Conservation (phyloP, 805 yeast genomes). For the Cyberlindnera nakhonratchasimensis region DNA sequence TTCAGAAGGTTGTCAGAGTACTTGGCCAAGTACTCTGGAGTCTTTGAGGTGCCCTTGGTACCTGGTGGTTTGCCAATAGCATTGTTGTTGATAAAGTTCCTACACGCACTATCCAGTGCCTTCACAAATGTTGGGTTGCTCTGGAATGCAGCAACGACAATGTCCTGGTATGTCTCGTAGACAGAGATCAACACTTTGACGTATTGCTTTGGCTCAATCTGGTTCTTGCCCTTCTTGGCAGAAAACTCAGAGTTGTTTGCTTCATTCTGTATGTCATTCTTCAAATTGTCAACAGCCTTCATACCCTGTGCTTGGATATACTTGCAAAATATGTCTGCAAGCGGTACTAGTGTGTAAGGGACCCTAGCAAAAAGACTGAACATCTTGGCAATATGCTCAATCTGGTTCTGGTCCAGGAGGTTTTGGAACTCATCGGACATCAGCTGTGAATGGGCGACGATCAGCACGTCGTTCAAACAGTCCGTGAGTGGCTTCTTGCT, state of each 20-base stretch:
- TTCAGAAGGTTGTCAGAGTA: slow-evolving; percentile 82
- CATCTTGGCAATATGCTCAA: slow-evolving; percentile 73
- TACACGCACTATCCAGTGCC: slow-evolving; percentile 87
- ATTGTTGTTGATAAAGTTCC: slow-evolving; percentile 77
- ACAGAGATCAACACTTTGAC: slow-evolving; percentile 72
- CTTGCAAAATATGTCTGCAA: slow-evolving; percentile 67
- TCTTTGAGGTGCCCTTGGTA: slow-evolving; percentile 50
- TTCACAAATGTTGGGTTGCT: slow-evolving; percentile 76
- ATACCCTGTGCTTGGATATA: slow-evolving; percentile 68
- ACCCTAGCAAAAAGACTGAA: slow-evolving; percentile 73
- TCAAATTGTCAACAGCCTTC: slow-evolving; percentile 56
- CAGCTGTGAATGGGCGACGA: slow-evolving; percentile 70
- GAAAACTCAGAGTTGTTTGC: slow-evolving; percentile 17
- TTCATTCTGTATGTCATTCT: slow-evolving; percentile 30
- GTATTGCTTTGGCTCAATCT: slow-evolving; percentile 69
- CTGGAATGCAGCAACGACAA: slow-evolving; percentile 65
- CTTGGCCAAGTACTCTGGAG: slow-evolving; percentile 89
- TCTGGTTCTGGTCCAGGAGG: slow-evolving; percentile 70
- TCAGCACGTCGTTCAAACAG: slow-evolving; percentile 69
- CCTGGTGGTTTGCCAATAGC: slow-evolving; percentile 60
- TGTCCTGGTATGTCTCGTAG: slow-evolving; percentile 60
- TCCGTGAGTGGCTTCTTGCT: slow-evolving; percentile 76
- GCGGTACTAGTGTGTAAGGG: slow-evolving; percentile 71
- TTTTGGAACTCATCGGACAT: slow-evolving; percentile 73
- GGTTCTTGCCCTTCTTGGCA: slow-evolving; percentile 31